phyloP scores from a whole-genome alignment of 768 basidiomycete genomes.

The Nevesoporus exiguus region DNA sequence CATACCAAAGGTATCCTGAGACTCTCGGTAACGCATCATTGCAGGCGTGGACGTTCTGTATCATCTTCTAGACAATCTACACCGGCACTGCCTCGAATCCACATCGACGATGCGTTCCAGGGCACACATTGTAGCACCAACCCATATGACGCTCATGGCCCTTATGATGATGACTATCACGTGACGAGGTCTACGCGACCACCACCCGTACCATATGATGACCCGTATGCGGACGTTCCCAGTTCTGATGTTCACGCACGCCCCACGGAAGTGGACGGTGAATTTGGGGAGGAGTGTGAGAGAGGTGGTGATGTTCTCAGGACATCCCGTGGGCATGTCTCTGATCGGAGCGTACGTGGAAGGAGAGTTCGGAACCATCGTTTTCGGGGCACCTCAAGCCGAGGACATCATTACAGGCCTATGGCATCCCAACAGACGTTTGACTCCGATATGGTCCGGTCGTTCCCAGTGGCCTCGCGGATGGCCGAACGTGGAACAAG shows the following conservation, averaged over 20 bases:
- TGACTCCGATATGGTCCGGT: constrained; percentile 27
- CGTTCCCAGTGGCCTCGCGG: constrained; percentile 44
- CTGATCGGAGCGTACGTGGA: constrained; percentile 28
- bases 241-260: constrained; percentile 20
- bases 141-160: constrained; percentile 64
- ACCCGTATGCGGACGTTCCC: constrained; percentile 63
- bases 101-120: constrained; percentile 53
- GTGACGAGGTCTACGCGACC: constrained; percentile 56
- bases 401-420: constrained; percentile 9
- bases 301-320: constrained; percentile 1
- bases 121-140: constrained; percentile 46
- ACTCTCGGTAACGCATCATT: constrained; percentile 1
- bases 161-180: constrained; percentile 63
- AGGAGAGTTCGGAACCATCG: constrained; percentile 18
- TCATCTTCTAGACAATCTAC: constrained; percentile 55
- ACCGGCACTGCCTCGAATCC: constrained; percentile 50
- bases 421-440: constrained; percentile 28
- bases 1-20: constrained; percentile 5
- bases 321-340: constrained; percentile 19
- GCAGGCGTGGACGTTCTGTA: constrained; percentile 53
- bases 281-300: constrained; percentile 24
- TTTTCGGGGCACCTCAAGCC: constrained; percentile 19
- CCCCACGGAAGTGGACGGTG: not conserved
- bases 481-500: constrained; percentile 43
- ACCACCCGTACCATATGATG: constrained; percentile 71